Evolutionary conservation across 164 flowering plant species (phyloP).

Genomic region (Stephania japonica): DNA sequence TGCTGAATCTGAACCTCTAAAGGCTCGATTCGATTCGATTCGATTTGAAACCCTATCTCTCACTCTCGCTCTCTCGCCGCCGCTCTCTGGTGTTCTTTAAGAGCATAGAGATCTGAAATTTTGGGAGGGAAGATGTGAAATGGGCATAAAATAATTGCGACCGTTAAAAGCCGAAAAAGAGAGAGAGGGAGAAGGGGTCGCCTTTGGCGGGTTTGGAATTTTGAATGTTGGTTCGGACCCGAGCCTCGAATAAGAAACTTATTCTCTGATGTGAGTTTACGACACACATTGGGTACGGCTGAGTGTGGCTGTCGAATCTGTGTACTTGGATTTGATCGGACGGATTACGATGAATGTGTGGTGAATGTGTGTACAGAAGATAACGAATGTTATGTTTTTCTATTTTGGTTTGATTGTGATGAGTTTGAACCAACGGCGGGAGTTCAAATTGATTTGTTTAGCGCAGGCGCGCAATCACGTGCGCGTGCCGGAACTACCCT

Average conservation of each 20-base stretch:
- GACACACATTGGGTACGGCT: too few species aligned
- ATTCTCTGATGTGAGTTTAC: too few species aligned
- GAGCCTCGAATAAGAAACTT: not conserved
- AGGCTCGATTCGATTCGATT: too few species aligned
- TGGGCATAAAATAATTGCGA: not conserved
- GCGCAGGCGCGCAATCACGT: not conserved
- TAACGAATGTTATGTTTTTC: too few species aligned
- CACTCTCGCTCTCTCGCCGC: not conserved
- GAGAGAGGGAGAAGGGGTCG: not conserved
- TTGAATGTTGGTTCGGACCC: conserved; percentile 12
- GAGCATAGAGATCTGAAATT: not conserved
- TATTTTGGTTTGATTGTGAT: too few species aligned
- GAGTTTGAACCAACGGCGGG: conserved; percentile 10
- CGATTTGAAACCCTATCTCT: not conserved
- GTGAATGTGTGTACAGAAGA: too few species aligned
- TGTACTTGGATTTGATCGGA: too few species aligned
- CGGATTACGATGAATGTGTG: too few species aligned
- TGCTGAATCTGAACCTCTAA: too few species aligned
- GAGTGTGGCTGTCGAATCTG: too few species aligned
- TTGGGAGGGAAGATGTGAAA: conserved; percentile 4
- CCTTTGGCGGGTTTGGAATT: conserved; percentile 20
- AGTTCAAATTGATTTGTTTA: conserved; percentile 11
- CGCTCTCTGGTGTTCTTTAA: not conserved
- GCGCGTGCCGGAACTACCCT: not conserved
- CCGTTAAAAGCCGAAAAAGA: not conserved